These are phyloP conservation scores for Colletotrichum sp. DNA, from an alignment of 2,329 filamentous ascomycete genomes.

Conservation along the genomic window DNA sequence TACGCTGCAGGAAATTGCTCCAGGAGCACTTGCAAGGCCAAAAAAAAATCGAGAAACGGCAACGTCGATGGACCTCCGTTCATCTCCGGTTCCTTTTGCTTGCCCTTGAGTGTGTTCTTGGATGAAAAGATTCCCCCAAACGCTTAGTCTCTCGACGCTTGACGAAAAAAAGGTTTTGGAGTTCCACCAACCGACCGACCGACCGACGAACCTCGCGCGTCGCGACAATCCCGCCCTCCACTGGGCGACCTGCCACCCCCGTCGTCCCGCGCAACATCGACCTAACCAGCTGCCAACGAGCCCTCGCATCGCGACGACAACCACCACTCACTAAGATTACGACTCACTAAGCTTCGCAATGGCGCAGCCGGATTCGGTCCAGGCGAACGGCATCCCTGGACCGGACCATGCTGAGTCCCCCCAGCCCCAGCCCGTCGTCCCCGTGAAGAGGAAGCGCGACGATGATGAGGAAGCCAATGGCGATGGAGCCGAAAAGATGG, in stretches of 20 bases:
- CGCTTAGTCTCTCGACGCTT: conserved; percentile 34
- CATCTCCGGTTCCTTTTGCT: conserved; percentile 11
- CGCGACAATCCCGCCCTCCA: conserved; percentile 24
- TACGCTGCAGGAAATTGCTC: conserved; percentile 24
- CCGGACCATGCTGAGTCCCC: conserved; percentile 34
- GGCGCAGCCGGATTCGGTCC: conserved; percentile 45
- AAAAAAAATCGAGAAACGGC: conserved; percentile 12
- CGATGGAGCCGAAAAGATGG: conserved; percentile 27
- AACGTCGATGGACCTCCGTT: conserved; percentile 19
- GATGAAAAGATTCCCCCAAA: conserved; percentile 35
- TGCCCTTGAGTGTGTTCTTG: conserved; percentile 19
- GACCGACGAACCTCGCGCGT: conserved; percentile 24
- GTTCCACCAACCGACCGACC: conserved; percentile 38
- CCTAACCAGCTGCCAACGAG: not conserved
- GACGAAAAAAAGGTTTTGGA: conserved; percentile 40
- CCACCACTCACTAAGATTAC: not conserved
- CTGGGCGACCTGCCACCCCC: conserved; percentile 19
- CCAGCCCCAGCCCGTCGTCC: conserved; percentile 35
- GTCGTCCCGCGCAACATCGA: conserved; percentile 20
- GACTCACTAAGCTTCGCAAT: conserved; percentile 30
- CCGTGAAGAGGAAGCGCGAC: conserved; percentile 66
- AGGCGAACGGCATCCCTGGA: conserved; percentile 47
- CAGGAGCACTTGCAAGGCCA: conserved; percentile 13
- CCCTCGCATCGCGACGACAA: conserved; percentile 3
- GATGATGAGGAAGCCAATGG: conserved; percentile 40